Evolutionary conservation across 2,329 filamentous ascomycete species (phyloP), one percentile per base, ranked within the genome.

Genomic region (Ceratocystis cacaofunesta): DNA sequence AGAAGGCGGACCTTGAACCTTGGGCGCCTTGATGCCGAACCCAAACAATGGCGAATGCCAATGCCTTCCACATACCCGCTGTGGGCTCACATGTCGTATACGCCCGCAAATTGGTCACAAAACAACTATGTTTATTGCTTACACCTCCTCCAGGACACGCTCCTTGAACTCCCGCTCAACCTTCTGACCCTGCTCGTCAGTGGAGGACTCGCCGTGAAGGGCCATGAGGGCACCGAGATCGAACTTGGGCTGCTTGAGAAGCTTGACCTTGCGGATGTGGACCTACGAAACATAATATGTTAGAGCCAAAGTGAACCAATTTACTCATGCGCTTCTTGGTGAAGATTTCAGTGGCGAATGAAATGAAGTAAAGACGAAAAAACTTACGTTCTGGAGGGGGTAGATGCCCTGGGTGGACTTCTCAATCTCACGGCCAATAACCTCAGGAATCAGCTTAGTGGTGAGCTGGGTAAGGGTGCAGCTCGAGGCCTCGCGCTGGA

Each of bases 221-320:
- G 88, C 88, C 79, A 99, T 88, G 73, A 99, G 86, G 73, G 90
- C 88, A 80, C 94, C 94, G 71, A 99, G 88, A 77, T 99, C 94
- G 83, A 99, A 97, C 85, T 99, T 99, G 76, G 94, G 94, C 71
- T 87, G 80, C 88, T 99, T 99, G 73, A 99, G 84, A 73, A 99
- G 89, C 88, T 99, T 99, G 76, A 99, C 92, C 87, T 99, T 99
- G 81, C 94, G 92, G 80, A 99, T 96, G 85, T 99, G 94, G 75
- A 97, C 92, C 92, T 97, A 73, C 8, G 69, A 48, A 63, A 25
- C 67, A 70, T 80, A 71, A 80, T 74, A 70, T 61, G 30, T 61
- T 66, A 62, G 63, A 36, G 30, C 41, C 28, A 32, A 58, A 25
- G 19, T 64, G 1, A 44, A 30, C 36, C 5, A 43, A 32, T 28